Evolutionary conservation across 495 filamentous ascomycete species (phyloP), one percentile per base, ranked within the genome.

Genomic region (Pyrenula aspistea): DNA sequence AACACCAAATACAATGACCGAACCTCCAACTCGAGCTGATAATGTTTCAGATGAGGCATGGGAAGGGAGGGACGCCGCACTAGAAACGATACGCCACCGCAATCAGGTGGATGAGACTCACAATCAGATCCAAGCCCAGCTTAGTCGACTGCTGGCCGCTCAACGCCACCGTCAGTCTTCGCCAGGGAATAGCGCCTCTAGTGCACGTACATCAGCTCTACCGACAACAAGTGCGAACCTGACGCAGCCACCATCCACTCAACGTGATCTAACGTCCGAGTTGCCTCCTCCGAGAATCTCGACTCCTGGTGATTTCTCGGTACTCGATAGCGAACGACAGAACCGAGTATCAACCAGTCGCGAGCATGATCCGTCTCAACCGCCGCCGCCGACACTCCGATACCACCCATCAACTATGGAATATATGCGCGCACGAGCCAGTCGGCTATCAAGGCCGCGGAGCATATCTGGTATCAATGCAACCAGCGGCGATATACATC

Each of bases 11-110:
- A 70, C 22, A 57, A 61, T 25, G 25, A 56, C 2, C 56, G 59
- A 25, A 53, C 54, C 12, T 53, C 54, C 19, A 61, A 62, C 11
- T 60, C 62, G 53, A 60, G 55, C 67, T 24, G 62, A 68, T 10
- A 71, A 67, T 60, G 70, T 42, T 15, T 15, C 31, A 4, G 15
- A 4, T 42, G 31, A 42, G 31, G 31, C 4, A 15, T 42, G 31
- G 31, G 31, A 42, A 8, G 31, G 4, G 15, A 42, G 4, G 4
- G 8, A 15, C 8, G 4, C 31, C 31, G 31, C 31, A 8, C 4
- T 42, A 42, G 31, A 42, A 42, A 15, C 31, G 15, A 8, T 15
- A 42, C 31, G 31, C 4, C 31, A 15, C 15, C 15, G 8, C 4
- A 42, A 15, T 42, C 31, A 4, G 15, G 31, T 15, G 4, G 31